Evolutionary conservation across 768 basidiomycete species (phyloP).

Genomic region (Austroboletus festivus): DNA sequence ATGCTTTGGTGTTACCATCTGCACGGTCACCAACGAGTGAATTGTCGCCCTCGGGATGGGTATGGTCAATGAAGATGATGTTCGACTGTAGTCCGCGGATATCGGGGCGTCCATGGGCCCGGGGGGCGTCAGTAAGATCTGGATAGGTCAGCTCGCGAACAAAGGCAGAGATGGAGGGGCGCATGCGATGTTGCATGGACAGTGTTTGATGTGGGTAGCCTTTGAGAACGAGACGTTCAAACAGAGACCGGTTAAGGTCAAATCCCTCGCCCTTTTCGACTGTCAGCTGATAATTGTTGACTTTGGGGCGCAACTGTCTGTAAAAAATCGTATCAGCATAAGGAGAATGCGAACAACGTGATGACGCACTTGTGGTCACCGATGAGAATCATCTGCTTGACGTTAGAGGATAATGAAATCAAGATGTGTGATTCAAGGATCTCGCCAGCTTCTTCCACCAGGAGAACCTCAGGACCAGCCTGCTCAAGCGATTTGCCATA

Average conservation of each 20-base stretch:
- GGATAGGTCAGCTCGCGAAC: constrained; percentile 66
- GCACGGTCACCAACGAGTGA: no score
- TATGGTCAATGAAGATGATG: constrained; percentile 61
- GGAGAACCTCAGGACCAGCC: constrained; percentile 48
- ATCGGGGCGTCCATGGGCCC: constrained; percentile 46
- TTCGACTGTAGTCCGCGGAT: constrained; percentile 57
- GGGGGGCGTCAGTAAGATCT: constrained; percentile 56
- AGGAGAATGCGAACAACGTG: neutral
- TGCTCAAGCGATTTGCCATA: constrained; percentile 47
- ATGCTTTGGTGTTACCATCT: no score
- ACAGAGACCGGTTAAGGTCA: constrained; percentile 64
- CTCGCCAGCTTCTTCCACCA: constrained; percentile 75
- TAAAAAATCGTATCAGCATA: neutral
- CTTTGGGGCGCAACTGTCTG: constrained; percentile 72
- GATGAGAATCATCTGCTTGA: constrained; percentile 60
- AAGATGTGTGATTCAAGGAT: constrained; percentile 68
- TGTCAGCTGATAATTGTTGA: constrained; percentile 61
- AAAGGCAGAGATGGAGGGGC: constrained; percentile 68
- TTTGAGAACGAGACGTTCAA: constrained; percentile 63
- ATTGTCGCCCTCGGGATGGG: constrained; percentile 57
- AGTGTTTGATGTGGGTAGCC: constrained; percentile 62
- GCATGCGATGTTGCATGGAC: constrained; percentile 63
- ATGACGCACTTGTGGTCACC: constrained; percentile 64
- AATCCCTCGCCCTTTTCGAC: constrained; percentile 70
- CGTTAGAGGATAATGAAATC: constrained; percentile 49